These are phyloP conservation scores for Fusarium hainanense DNA, from an alignment of 2,329 filamentous ascomycete species.

Conservation along the genomic window DNA sequence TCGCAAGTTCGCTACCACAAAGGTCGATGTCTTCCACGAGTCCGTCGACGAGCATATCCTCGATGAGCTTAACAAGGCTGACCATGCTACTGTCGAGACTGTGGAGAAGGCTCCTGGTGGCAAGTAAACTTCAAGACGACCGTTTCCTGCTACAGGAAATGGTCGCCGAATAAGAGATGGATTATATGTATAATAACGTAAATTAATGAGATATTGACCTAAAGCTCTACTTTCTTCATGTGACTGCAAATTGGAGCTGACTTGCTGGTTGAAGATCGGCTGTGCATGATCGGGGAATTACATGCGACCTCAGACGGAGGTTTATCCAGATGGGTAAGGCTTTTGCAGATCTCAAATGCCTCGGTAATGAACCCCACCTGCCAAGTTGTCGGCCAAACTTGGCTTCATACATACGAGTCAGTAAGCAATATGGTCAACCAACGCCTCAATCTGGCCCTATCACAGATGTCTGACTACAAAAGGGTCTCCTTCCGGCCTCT, in stretches of 20 bases:
- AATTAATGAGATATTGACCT: slow-evolving; percentile 11
- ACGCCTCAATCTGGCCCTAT: neutral
- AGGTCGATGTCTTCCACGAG: slow-evolving; percentile 67
- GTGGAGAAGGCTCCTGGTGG: slow-evolving; percentile 4
- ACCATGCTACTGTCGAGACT: slow-evolving; percentile 16
- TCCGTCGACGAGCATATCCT: slow-evolving; percentile 61
- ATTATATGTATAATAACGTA: neutral
- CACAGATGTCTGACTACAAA: neutral
- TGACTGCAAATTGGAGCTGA: neutral
- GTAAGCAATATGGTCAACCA: neutral
- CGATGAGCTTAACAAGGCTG: slow-evolving; percentile 58
- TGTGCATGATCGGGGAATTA: neutral
- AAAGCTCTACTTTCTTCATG: neutral
- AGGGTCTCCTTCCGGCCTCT: neutral
- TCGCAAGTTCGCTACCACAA: slow-evolving; percentile 74
- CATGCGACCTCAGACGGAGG: neutral
- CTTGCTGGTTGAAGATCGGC: neutral
- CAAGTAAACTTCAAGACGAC: neutral
- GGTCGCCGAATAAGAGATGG: neutral
- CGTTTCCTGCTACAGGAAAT: neutral
- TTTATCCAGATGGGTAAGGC: neutral
- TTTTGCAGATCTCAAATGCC: neutral
- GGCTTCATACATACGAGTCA: neutral
- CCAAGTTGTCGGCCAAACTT: neutral
- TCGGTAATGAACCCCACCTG: too few species aligned